phyloP scores from a whole-genome alignment of 2,329 filamentous ascomycete genomes.

The Paramyrothecium roridum region DNA sequence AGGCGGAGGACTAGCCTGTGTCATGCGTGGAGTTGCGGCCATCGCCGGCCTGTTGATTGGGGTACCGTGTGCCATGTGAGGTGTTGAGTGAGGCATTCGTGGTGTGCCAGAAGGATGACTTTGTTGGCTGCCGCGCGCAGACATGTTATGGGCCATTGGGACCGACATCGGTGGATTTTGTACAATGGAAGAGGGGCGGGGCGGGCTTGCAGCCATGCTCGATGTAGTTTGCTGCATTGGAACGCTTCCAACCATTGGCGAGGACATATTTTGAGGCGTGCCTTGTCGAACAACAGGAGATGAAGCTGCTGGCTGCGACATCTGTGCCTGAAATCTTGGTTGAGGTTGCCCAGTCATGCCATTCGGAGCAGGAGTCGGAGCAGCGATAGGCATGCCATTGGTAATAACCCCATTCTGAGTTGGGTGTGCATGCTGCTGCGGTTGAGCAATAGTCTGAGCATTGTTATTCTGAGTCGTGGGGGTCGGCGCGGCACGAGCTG shows the following conservation, averaged over 20 bases:
- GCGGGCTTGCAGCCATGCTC: conserved; percentile 65
- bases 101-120: conserved; percentile 64
- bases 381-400: conserved; percentile 9
- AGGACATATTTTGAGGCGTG: conserved; percentile 63
- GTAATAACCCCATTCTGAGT: conserved; percentile 32
- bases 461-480: conserved; percentile 20
- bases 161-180: conserved; percentile 57
- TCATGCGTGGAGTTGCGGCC: conserved; percentile 58
- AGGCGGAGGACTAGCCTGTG: conserved; percentile 59
- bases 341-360: conserved; percentile 37
- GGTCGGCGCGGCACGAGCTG: conserved; percentile 24
- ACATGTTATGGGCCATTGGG: conserved; percentile 62
- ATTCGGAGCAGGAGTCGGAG: conserved; percentile 32
- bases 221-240: conserved; percentile 65
- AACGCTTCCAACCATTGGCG: conserved; percentile 59
- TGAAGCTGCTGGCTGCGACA: conserved; percentile 61
- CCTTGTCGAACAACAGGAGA: conserved; percentile 66
- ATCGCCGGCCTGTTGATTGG: conserved; percentile 52
- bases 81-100: conserved; percentile 58
- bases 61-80: conserved; percentile 57
- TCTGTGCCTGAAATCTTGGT: conserved; percentile 50
- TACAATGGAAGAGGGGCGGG: conserved; percentile 63
- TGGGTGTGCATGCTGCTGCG: conserved; percentile 32
- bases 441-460: conserved; percentile 19
- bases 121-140: conserved; percentile 62